phyloP scores from a whole-genome alignment of 2,329 filamentous ascomycete genomes.

The Calonectria honghensis region DNA sequence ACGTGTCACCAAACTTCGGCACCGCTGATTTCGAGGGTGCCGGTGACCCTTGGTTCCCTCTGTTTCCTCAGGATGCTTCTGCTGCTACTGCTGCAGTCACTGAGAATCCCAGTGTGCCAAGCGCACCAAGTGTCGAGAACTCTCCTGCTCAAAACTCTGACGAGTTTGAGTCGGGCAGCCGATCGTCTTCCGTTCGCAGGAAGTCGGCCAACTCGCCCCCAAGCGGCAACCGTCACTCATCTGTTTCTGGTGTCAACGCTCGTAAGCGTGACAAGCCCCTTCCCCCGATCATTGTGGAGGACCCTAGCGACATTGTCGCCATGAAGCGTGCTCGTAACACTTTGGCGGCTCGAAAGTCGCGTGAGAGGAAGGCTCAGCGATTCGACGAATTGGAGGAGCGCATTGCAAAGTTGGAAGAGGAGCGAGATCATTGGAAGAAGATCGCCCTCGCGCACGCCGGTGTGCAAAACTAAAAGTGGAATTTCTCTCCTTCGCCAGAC shows the following conservation, averaged over 20 bases:
- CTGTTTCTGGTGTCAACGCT: constrained; percentile 80
- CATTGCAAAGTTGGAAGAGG: constrained; percentile 81
- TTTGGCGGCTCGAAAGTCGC: constrained; percentile 93
- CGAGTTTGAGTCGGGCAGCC: constrained; percentile 68
- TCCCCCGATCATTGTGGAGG: constrained; percentile 84
- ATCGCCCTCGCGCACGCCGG: constrained; percentile 67
- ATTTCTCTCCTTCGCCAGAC: constrained; percentile 55
- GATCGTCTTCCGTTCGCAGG: constrained; percentile 62
- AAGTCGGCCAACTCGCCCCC: constrained; percentile 69
- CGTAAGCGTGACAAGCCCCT: constrained; percentile 88
- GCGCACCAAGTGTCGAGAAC: constrained; percentile 54
- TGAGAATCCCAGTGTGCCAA: constrained; percentile 50
- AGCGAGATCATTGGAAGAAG: constrained; percentile 80
- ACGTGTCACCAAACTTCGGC: constrained; percentile 86
- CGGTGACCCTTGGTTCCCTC: constrained; percentile 80
- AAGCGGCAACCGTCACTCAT: constrained; percentile 76
- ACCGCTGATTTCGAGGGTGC: constrained; percentile 72
- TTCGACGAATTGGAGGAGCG: constrained; percentile 84
- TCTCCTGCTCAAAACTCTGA: constrained; percentile 68
- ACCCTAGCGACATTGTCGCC: constrained; percentile 83
- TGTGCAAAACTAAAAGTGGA: constrained; percentile 58
- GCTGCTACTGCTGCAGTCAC: constrained; percentile 47
- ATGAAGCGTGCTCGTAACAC: constrained; percentile 97
- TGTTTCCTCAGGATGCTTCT: constrained; percentile 77
- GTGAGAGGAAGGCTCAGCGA: constrained; percentile 87